Evolutionary conservation across 73 alveolate genomes (phyloP).

Genomic region (Uronychia binucleata): DNA sequence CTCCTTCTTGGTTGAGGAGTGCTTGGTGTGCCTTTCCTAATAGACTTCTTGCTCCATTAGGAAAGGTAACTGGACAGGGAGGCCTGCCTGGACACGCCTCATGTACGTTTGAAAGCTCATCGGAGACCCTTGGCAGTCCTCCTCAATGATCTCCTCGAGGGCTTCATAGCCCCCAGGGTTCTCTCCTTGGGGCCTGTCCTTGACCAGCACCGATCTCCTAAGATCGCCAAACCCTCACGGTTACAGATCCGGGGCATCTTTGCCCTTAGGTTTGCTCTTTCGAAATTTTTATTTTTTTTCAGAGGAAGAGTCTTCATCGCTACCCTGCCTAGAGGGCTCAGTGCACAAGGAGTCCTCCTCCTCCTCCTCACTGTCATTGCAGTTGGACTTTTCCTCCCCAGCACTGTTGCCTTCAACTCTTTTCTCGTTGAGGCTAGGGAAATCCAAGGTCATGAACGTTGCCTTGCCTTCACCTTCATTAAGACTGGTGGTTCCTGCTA

Average conservation of each 20-base stretch:
- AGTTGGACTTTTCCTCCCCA: background rate
- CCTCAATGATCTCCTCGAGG: background rate
- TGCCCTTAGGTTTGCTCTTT: background rate
- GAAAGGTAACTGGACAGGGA: background rate
- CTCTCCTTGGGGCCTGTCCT: background rate
- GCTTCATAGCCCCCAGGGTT: background rate
- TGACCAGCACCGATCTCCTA: background rate
- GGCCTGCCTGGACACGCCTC: background rate
- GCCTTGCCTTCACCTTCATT: background rate
- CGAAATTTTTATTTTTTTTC: background rate
- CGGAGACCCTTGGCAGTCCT: background rate
- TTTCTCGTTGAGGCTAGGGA: background rate
- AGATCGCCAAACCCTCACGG: background rate
- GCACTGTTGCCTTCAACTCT: background rate
- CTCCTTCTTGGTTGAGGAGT: background rate
- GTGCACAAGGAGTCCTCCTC: background rate
- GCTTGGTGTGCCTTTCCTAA: background rate
- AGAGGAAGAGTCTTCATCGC: background rate
- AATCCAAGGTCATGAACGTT: background rate
- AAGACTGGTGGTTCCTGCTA: background rate
- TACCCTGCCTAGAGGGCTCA: background rate
- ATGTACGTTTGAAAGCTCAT: background rate
- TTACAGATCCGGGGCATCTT: background rate
- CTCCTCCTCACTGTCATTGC: background rate
- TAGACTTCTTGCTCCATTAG: background rate